These are phyloP conservation scores for Gentiana straminea DNA, from an alignment of 257 asterid genomes.

Conservation along the genomic window DNA sequence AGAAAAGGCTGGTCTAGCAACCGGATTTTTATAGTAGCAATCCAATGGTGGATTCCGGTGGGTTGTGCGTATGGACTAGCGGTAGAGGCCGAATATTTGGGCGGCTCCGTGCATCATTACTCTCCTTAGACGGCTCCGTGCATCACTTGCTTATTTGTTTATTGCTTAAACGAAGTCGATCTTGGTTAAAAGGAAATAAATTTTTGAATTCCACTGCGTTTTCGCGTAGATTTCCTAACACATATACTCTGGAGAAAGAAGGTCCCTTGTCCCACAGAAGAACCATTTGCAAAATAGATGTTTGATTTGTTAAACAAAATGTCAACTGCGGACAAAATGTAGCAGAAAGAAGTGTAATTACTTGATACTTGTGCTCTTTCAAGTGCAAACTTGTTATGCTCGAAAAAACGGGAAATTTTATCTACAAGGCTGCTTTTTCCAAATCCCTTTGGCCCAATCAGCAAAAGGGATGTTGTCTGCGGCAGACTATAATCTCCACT, in stretches of 20 bases:
- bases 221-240: too few relatives aligned
- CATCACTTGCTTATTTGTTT: too few relatives aligned
- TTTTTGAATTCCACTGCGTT: too few relatives aligned
- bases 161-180: too few relatives aligned
- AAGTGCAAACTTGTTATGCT: conserved; percentile 28
- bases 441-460: conserved; percentile 68
- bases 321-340: too few relatives aligned
- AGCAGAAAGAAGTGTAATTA: too few relatives aligned
- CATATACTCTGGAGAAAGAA: conserved; percentile 48
- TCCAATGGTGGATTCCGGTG: too few relatives aligned
- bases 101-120: conserved; percentile 22
- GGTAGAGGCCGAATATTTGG: conserved; percentile 68
- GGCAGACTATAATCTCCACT: conserved; percentile 29
- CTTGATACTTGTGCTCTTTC: conserved; percentile 77
- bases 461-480: conserved; percentile 35
- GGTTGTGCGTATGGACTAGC: too few relatives aligned
- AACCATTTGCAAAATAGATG: conserved; percentile 26
- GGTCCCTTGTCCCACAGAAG: conserved; percentile 52
- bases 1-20: too few relatives aligned
- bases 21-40: too few relatives aligned
- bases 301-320: neutral
- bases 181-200: too few relatives aligned
- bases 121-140: too few relatives aligned
- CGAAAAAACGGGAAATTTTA: conserved; percentile 50
- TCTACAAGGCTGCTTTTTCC: conserved; percentile 88